Conservation (phyloP, 768 basidiomycete genomes). For the Macrolepiota fuliginosa region DNA sequence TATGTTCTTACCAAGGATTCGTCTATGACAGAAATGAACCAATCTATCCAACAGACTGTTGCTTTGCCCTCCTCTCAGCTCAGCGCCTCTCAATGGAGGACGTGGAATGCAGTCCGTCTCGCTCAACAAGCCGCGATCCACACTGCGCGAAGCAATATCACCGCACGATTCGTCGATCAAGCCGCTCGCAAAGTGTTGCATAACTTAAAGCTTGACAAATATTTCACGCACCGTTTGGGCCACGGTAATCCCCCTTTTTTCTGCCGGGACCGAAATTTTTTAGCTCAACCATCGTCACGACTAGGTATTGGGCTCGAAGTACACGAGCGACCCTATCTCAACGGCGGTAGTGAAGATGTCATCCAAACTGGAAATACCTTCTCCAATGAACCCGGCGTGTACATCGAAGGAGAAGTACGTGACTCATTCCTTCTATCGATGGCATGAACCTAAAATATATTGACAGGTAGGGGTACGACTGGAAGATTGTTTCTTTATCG, state of each 20-base stretch:
- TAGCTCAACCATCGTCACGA: slow-evolving; percentile 3
- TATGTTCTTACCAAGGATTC: slow-evolving; percentile 38
- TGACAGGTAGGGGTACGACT: slow-evolving; percentile 71
- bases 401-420: slow-evolving; percentile 62
- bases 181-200: slow-evolving; percentile 55
- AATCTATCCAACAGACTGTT: slow-evolving; percentile 47
- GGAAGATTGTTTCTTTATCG: slow-evolving; percentile 81
- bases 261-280: not conserved
- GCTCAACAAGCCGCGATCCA: slow-evolving; percentile 60
- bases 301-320: slow-evolving; percentile 82
- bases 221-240: slow-evolving; percentile 82
- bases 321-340: slow-evolving; percentile 80
- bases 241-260: slow-evolving; percentile 48
- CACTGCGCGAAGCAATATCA: slow-evolving; percentile 43
- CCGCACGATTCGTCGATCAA: slow-evolving; percentile 56
- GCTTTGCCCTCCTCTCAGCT: slow-evolving; percentile 58
- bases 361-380: slow-evolving; percentile 71
- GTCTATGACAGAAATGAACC: slow-evolving; percentile 13
- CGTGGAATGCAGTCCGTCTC: slow-evolving; percentile 65
- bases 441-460: not conserved
- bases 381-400: slow-evolving; percentile 79
- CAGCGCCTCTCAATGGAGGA: slow-evolving; percentile 43
- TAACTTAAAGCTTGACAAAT: slow-evolving; percentile 41
- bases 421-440: not conserved
- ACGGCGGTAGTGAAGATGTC: slow-evolving; percentile 58